Evolutionary conservation across 805 yeast genomes (phyloP), one percentile per base, ranked within the genome.

Genomic region (Tetrapisispora namnaoensis): DNA sequence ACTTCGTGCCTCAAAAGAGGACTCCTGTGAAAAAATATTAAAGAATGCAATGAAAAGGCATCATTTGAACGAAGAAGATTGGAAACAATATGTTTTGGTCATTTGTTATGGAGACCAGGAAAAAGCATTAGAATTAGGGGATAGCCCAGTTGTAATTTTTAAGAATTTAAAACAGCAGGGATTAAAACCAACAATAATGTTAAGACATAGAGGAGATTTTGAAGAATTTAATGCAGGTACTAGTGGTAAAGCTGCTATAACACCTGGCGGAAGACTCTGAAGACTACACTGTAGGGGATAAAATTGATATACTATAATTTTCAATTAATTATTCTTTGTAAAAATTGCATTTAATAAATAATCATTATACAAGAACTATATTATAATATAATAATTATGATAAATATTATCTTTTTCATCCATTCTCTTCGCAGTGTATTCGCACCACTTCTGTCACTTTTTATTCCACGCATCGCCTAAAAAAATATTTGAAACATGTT

Each of bases 101-200:
- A 85, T 91, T 16, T 85, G 95, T 61, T 89, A 87, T 61, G 96
- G 93, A 22, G 96, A 89, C 62, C 84, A 84, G 59, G 97, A 91
- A 61, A 71, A 96, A 28, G 79, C 89, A 10, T 67, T 93, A 43
- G 86, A 84, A 37, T 71, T 86, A 53, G 86, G 87, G 27, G 99
- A 91, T 60, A 85, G 80, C 63, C 99, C 99, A 0, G 95, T 91
- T 8, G 71, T 77, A 36, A 81, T 89, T 10, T 87, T 88, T 62
- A 85, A 87, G 63, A 95, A 85, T 59, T 71, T 91, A 24, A 88
- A 81, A 61, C 95, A 86, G 52, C 76, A 80, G 50, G 96, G 96
- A 1, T 75, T 83, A 55, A 86, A 84, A 60, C 97, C 98, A 0
- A 86, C 93, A 1, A 88, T 90, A 51, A 90, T 90, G 96, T 73